Percentiles rank a stretch among this genome's conserved stretches.
These are phyloP conservation scores for Malania oleifera DNA, from an alignment of 164 flowering plant genomes.

Conservation along the genomic window DNA sequence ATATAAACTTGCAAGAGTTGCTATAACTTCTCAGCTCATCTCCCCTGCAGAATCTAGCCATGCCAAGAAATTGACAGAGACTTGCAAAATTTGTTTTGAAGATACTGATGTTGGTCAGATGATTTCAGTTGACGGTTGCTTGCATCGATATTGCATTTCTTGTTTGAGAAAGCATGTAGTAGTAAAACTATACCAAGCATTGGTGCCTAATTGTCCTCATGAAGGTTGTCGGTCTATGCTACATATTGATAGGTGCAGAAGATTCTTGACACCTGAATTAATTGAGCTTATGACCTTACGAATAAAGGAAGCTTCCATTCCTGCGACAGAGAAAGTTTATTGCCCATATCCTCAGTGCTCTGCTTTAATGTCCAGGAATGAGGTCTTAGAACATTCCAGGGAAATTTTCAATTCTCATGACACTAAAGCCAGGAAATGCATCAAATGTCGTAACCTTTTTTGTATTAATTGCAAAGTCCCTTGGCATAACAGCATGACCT, in stretches of 20 bases:
- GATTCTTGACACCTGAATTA: constrained; percentile 53
- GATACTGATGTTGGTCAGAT: constrained; percentile 41
- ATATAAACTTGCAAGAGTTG: constrained; percentile 62
- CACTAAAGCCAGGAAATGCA: constrained; percentile 47
- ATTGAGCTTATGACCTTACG: constrained; percentile 51
- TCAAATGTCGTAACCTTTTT: constrained; percentile 49
- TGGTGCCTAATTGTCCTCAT: constrained; percentile 64
- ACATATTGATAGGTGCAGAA: constrained; percentile 44
- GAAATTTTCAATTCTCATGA: constrained; percentile 12
- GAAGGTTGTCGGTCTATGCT: constrained; percentile 61
- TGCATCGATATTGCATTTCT: constrained; percentile 67
- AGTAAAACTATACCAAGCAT: constrained; percentile 63
- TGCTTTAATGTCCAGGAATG: constrained; percentile 63
- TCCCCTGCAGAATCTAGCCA: constrained; percentile 19
- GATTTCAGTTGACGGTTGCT: constrained; percentile 59
- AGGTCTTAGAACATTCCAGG: constrained; percentile 29
- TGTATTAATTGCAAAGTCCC: constrained; percentile 76
- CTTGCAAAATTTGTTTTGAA: constrained; percentile 74
- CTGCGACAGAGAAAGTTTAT: constrained; percentile 63
- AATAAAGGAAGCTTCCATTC: constrained; percentile 61
- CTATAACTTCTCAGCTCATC: constrained; percentile 51
- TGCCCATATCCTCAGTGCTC: constrained; percentile 89
- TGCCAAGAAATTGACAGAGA: constrained; percentile 28
- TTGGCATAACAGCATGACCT: constrained; percentile 65
- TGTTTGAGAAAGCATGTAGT: constrained; percentile 87